Percentiles rank a stretch among this genome's conserved stretches.
Conservation (phyloP, 768 basidiomycete genomes). For the Mycena maculata region DNA sequence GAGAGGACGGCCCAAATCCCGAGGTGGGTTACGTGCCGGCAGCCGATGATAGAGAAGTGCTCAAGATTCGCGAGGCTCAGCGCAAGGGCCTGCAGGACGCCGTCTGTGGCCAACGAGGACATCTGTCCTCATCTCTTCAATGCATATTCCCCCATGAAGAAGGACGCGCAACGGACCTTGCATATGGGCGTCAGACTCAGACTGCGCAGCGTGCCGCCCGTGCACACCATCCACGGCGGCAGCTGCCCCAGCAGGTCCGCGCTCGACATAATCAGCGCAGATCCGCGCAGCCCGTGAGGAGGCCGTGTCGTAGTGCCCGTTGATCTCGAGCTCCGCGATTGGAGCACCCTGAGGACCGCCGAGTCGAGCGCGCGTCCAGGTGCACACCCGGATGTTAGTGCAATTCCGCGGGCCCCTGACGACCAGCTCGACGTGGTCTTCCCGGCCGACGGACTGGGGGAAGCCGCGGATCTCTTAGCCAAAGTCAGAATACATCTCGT, state of each 20-base stretch:
- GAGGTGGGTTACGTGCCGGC: constrained; percentile 71
- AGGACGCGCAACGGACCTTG: constrained; percentile 57
- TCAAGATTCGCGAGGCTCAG: constrained; percentile 62
- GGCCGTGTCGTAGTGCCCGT: constrained; percentile 68
- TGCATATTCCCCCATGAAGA: constrained; percentile 7
- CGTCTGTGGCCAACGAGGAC: constrained; percentile 70
- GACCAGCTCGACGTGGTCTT: constrained; percentile 53
- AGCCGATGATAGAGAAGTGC: constrained; percentile 72
- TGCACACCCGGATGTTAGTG: constrained; percentile 67
- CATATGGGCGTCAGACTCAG: constrained; percentile 77
- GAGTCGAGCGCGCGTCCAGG: constrained; percentile 84
- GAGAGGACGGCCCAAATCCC: constrained; percentile 67
- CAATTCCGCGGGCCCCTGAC: constrained; percentile 69
- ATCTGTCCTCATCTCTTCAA: constrained; percentile 51
- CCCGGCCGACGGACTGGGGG: constrained; percentile 60
- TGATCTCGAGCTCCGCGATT: constrained; percentile 74
- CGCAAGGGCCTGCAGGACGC: constrained; percentile 61
- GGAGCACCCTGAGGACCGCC: constrained; percentile 66
- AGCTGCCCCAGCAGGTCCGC: constrained; percentile 61
- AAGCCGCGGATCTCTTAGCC: constrained; percentile 77
- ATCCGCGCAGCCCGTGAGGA: constrained; percentile 62
- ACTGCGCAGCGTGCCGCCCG: constrained; percentile 59
- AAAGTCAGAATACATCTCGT: background rate
- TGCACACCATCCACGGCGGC: constrained; percentile 60
- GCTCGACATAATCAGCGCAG: constrained; percentile 82